Evolutionary conservation across 345 rosid species (phyloP).

Genomic region (Hevea brasiliensis): DNA sequence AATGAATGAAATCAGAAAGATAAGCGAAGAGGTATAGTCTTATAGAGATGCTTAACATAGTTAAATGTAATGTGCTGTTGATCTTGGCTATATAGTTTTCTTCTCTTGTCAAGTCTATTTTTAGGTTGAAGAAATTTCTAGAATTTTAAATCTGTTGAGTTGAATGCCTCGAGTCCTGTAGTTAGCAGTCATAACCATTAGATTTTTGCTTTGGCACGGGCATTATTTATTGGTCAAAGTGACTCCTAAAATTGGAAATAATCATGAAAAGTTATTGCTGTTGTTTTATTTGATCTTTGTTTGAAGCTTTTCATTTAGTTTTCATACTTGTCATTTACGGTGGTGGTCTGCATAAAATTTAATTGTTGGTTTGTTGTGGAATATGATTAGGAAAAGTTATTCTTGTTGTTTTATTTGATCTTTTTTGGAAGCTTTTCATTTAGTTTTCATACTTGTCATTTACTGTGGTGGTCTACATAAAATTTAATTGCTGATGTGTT

Average conservation of each 20-base stretch:
- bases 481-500: not conserved
- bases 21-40: conserved; percentile 56
- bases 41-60: conserved; percentile 3
- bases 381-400: not conserved
- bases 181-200: not conserved
- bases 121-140: not conserved
- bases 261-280: not conserved
- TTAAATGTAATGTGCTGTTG: not conserved
- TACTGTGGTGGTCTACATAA: not conserved
- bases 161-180: not conserved
- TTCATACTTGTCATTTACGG: not conserved
- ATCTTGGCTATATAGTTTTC: not conserved
- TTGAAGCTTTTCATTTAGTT: conserved; percentile 1
- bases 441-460: not conserved
- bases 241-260: not conserved
- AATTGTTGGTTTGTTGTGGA: not conserved
- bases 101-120: not conserved
- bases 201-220: not conserved
- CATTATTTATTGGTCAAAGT: not conserved
- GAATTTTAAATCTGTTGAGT: not conserved
- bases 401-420: not conserved
- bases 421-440: not conserved
- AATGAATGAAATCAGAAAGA: conserved; percentile 47
- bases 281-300: not conserved
- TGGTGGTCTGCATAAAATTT: not conserved